A percentile compares a stretch with the other conserved stretches of the same genome.
phyloP scores from a whole-genome alignment of 768 basidiomycete genomes.

The Exsudoporus frostii region DNA sequence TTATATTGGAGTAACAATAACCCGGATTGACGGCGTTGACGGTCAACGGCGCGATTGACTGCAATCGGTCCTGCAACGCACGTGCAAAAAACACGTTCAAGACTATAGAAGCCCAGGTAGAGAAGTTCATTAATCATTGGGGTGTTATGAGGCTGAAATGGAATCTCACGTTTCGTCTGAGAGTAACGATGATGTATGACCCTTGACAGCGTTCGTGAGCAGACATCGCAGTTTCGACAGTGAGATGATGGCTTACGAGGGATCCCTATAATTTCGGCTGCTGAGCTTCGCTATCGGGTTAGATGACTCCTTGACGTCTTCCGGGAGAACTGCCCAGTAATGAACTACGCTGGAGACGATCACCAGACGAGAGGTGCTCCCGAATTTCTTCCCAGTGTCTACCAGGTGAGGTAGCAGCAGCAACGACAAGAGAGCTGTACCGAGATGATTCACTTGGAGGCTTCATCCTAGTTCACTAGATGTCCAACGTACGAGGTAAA shows the following conservation, averaged over 20 bases:
- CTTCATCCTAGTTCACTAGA: constrained; percentile 5
- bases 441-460: constrained; percentile 36
- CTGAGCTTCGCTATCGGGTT: constrained; percentile 27
- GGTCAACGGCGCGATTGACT: constrained; percentile 19
- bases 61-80: constrained; percentile 23
- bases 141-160: not conserved
- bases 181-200: constrained; percentile 20
- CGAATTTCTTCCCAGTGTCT: constrained; percentile 23
- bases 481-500: not conserved
- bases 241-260: constrained; percentile 12
- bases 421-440: constrained; percentile 31
- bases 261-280: constrained; percentile 17
- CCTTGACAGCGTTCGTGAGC: constrained; percentile 1
- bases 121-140: not conserved
- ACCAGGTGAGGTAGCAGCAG: constrained; percentile 32
- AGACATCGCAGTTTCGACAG: not conserved
- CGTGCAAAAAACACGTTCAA: constrained; percentile 32
- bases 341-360: constrained; percentile 32
- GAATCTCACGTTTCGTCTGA: constrained; percentile 26
- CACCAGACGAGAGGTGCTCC: constrained; percentile 26
- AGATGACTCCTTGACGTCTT: constrained; percentile 18
- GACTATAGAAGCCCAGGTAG: constrained; percentile 24
- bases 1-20: constrained; percentile 28
- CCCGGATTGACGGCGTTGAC: constrained; percentile 30
- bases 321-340: constrained; percentile 12